These are phyloP conservation scores for Boletus rubropictus DNA, from an alignment of 768 basidiomycete species.

Conservation along the genomic window DNA sequence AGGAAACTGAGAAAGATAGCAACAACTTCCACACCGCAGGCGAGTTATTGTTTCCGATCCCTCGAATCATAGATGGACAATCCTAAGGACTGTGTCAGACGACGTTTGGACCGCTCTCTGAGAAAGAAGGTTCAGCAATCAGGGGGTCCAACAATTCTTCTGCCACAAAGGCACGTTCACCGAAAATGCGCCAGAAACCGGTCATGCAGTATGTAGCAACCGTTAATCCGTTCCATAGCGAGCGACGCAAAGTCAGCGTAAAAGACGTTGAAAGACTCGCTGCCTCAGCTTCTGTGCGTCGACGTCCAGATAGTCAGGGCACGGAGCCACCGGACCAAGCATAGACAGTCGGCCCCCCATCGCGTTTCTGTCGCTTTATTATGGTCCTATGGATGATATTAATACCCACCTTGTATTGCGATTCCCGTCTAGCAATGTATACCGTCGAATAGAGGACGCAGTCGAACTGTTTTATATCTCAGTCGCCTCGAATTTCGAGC, in stretches of 20 bases:
- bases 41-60: neutral
- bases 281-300: slow-evolving; percentile 6
- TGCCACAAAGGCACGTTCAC: neutral
- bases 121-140: neutral
- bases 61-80: neutral
- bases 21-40: slow-evolving; percentile 6
- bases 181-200: neutral
- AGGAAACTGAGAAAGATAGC: slow-evolving; percentile 18
- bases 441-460: neutral
- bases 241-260: slow-evolving; percentile 2
- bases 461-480: neutral
- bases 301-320: neutral
- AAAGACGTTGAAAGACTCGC: slow-evolving; percentile 16
- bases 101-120: neutral
- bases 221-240: neutral
- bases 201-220: neutral
- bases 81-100: neutral
- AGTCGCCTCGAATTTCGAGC: neutral
- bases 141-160: neutral
- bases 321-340: neutral
- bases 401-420: neutral
- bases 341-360: neutral
- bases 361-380: neutral
- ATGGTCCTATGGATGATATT: neutral
- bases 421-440: neutral